A percentile compares a stretch with the other conserved stretches of the same genome.
Conservation (phyloP, 352 stramenopile species). For the Phytophthora crassamura region DNA sequence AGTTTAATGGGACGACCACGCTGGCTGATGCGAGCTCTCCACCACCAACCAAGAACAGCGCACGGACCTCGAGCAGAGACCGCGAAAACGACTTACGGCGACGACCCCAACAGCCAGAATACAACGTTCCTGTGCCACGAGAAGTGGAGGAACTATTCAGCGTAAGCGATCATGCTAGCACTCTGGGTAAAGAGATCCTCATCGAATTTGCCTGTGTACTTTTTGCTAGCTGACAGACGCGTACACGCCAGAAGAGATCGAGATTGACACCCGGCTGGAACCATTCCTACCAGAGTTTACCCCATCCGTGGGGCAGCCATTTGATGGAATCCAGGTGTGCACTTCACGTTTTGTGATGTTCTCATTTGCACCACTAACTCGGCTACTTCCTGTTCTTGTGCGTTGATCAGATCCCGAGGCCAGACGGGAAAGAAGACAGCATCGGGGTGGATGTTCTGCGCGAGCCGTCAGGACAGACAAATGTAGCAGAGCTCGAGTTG, state of each 20-base stretch:
- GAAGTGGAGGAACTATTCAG: constrained; percentile 69
- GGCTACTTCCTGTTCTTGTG: not conserved
- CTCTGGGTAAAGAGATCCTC: constrained; percentile 5
- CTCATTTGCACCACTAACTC: not conserved
- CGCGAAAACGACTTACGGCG: not conserved
- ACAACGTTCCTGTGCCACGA: constrained; percentile 49
- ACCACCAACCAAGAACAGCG: constrained; percentile 7
- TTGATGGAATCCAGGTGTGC: constrained; percentile 71
- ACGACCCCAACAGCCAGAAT: constrained; percentile 18
- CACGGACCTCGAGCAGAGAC: not conserved
- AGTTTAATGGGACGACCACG: constrained; percentile 31
- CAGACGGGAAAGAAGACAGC: constrained; percentile 79
- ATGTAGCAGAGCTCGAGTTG: constrained; percentile 89
- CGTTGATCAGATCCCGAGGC: constrained; percentile 75
- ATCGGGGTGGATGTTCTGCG: constrained; percentile 87
- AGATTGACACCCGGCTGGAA: constrained; percentile 92
- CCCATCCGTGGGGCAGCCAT: constrained; percentile 72
- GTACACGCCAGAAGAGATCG: constrained; percentile 90
- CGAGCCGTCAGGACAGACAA: constrained; percentile 90
- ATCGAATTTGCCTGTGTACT: constrained; percentile 14
- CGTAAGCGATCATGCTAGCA: constrained; percentile 42
- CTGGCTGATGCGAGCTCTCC: not conserved
- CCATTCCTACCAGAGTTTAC: constrained; percentile 95
- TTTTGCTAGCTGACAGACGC: constrained; percentile 63
- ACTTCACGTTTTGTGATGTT: not conserved